Percentiles rank a stretch among this genome's conserved stretches.
Conservation (phyloP, 768 basidiomycete genomes). For the Scleroderma citrinum region DNA sequence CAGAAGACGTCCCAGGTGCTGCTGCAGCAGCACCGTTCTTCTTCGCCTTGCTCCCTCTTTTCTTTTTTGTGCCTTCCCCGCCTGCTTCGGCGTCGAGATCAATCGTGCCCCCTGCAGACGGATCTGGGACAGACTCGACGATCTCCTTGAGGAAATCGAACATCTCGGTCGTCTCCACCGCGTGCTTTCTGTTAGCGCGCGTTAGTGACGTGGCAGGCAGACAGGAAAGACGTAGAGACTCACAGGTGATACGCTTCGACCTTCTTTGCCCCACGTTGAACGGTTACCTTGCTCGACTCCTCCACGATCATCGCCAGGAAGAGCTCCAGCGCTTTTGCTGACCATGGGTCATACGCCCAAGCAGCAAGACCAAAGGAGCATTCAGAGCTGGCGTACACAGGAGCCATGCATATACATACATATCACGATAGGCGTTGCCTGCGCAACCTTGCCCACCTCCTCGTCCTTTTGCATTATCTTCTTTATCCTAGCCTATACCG, state of each 20-base stretch:
- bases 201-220: too few relatives aligned
- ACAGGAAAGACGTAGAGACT: slow-evolving; percentile 35
- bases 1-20: slow-evolving; percentile 23
- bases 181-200: slow-evolving; percentile 69
- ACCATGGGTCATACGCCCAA: too few relatives aligned
- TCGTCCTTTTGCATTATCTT: slow-evolving; percentile 99
- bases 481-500: slow-evolving; percentile 85
- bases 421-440: slow-evolving; percentile 93
- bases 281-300: slow-evolving; percentile 74
- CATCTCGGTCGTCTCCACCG: slow-evolving; percentile 79
- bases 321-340: slow-evolving; percentile 92
- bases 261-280: slow-evolving; percentile 75
- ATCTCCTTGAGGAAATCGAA: slow-evolving; percentile 94
- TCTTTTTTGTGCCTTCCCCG: slow-evolving; percentile 50
- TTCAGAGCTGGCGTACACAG: not conserved
- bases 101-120: slow-evolving; percentile 75
- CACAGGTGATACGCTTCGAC: slow-evolving; percentile 92
- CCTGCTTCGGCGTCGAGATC: slow-evolving; percentile 56
- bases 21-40: slow-evolving; percentile 37
- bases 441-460: slow-evolving; percentile 96
- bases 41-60: slow-evolving; percentile 49
- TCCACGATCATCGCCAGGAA: slow-evolving; percentile 84
- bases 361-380: too few relatives aligned
- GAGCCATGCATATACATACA: slow-evolving; percentile 50
- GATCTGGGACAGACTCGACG: slow-evolving; percentile 81